Evolutionary conservation across 2,329 filamentous ascomycete genomes (phyloP).

Genomic region (Penicillium sp.): DNA sequence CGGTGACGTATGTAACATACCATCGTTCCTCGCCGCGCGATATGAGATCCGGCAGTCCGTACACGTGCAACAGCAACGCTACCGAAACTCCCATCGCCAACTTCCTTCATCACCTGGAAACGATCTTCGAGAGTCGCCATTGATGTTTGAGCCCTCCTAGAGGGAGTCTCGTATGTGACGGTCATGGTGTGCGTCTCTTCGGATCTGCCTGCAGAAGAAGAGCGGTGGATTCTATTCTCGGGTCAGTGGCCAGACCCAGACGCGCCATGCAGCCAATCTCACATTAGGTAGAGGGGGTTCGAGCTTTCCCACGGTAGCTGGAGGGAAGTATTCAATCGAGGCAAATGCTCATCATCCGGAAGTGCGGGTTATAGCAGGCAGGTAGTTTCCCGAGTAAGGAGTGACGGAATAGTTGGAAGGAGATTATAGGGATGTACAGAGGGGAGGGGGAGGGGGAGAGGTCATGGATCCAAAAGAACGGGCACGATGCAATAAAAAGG

Average conservation of each 20-base stretch:
- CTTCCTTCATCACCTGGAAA: constrained; percentile 96
- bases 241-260: constrained; percentile 8
- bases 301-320: constrained; percentile 12
- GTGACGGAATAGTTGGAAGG: constrained; percentile 25
- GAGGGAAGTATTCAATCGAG: constrained; percentile 23
- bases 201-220: constrained; percentile 44
- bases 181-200: constrained; percentile 61
- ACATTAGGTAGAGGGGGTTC: constrained; percentile 21
- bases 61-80: constrained; percentile 91
- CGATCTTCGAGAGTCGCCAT: constrained; percentile 74
- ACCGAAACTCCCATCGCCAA: constrained; percentile 97
- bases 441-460: constrained; percentile 16
- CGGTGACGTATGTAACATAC: constrained; percentile 54
- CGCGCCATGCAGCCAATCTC: neutral
- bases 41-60: constrained; percentile 80
- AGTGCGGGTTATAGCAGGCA: constrained; percentile 18
- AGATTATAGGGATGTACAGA: constrained; percentile 4
- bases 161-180: constrained; percentile 69
- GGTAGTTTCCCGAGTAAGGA: constrained; percentile 17
- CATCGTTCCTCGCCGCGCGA: constrained; percentile 87
- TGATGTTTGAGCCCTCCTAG: constrained; percentile 59
- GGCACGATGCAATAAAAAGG: constrained; percentile 29
- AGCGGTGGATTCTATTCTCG: constrained; percentile 8
- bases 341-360: constrained; percentile 31
- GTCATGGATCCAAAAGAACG: constrained; percentile 23